Base-by-base conservation (phyloP, 1,139 yeast species). In the Hansenula sp. region DNA sequence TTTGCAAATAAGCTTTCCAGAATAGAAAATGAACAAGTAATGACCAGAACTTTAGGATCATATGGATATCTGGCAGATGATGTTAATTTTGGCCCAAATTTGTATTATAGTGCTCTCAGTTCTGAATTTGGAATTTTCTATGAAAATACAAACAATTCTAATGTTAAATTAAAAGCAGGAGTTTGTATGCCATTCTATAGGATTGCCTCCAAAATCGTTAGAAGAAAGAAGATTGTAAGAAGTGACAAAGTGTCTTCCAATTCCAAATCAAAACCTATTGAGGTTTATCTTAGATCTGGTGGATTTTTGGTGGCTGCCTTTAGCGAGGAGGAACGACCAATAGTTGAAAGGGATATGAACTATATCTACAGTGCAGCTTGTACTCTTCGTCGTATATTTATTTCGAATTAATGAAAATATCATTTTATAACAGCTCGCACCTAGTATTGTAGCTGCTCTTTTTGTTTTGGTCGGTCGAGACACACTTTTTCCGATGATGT, bases 291-390 rank as follows among this genome's bases (percentile, higher is more conserved):
- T 43, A 66, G 75, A 45, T 66, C 76, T 14, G 82, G 83, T 1
- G 87, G 87, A 0, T 80, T 67, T 47, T 54, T 81, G 32, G 64
- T 82, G 49, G 79, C 75, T 1, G 70, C 74, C 12, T 77, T 79
- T 52, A 66, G 65, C 38, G 61, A 65, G 30, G 42, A 44, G 0
- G 55, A 59, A 21, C 60, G 62, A 11, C 59, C 53, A 3, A 64
- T 75, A 38, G 56, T 63, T 12, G 66, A 68, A 1, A 68, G 65
- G 3, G 68, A 68, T 39, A 65, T 79, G 24, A 77, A 79, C 33
- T 68, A 68, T 36, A 68, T 78, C 2, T 54, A 51, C 28, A 50
- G 53, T 0, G 47, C 55, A 4, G 50, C 59, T 1, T 51, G 57
- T 28, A 45, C 47, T 2, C 46, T 55, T 11, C 57, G 59, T 28